These are phyloP conservation scores for Porphyrellus cyaneotinctus DNA, from an alignment of 768 basidiomycete species.

Conservation along the genomic window DNA sequence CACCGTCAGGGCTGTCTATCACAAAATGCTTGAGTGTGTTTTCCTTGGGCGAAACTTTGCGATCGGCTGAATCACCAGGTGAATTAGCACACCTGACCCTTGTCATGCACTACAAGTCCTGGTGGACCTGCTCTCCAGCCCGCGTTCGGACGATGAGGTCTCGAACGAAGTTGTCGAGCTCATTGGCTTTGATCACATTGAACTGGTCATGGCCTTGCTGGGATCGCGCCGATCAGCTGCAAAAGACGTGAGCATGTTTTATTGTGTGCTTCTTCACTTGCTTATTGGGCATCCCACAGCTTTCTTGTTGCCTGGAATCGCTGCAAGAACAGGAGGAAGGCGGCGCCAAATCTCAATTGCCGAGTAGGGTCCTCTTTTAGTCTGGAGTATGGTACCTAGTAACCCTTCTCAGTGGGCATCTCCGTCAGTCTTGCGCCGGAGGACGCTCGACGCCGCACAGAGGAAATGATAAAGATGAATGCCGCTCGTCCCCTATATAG, in stretches of 20 bases:
- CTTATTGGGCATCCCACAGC: conserved; percentile 8
- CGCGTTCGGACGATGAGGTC: conserved; percentile 61
- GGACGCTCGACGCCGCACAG: conserved; percentile 59
- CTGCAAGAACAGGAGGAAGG: background rate
- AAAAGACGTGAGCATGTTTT: conserved; percentile 41
- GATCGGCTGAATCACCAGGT: conserved; percentile 3
- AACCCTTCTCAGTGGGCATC: background rate
- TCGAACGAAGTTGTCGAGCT: conserved; percentile 75
- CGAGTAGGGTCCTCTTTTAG: conserved; percentile 6
- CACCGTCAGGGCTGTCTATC: conserved; percentile 4
- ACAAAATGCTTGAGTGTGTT: conserved; percentile 17
- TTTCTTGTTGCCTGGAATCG: conserved; percentile 10
- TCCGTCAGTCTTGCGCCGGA: conserved; percentile 36
- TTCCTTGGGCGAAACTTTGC: background rate
- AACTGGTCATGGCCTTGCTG: conserved; percentile 70
- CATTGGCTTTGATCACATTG: conserved; percentile 81
- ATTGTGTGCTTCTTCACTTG: background rate
- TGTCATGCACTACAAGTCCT: conserved; percentile 18
- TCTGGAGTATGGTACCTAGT: background rate
- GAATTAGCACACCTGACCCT: conserved; percentile 12
- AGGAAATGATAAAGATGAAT: conserved; percentile 55
- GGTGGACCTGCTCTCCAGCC: conserved; percentile 43
- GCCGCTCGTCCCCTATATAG: conserved; percentile 64
- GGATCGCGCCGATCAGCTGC: conserved; percentile 47
- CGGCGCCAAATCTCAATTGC: background rate